Evolutionary conservation across 179 eudicot genomes (phyloP), one percentile per base, ranked within the genome.

Genomic region (Actinidia chinensis): DNA sequence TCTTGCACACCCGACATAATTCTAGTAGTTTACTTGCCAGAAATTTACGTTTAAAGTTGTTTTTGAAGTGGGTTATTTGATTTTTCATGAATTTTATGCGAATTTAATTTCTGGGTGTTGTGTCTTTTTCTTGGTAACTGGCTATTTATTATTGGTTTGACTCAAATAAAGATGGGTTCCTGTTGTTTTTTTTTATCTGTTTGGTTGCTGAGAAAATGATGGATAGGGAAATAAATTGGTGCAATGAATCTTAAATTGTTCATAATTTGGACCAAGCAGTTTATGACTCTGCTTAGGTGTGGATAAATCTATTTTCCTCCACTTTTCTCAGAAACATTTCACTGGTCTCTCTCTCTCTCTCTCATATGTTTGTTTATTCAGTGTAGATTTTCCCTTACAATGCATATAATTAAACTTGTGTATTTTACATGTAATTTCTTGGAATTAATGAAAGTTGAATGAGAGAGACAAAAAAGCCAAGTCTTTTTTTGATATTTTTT

Each of bases 71-170:
- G 54, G 6, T 51, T 28, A 28, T 46, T 28, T 6, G 44, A 28
- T 75, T 46, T 68, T 23, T 14, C 65, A 14, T 74, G 43, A 70
- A 46, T 6, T 56, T 68, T 23, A 15, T 17, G 36, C 68, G 43
- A 58, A 55, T 74, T 79, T 18, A 14, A 11, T 68, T 66, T 74
- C 68, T 74, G 82, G 82, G 82, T 66, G 48, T 44, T 67, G 58
- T n/a, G 6, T 12, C 65, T 11, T 47, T 65, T 79, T 74, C 68
- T 7, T 28, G 44, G 23, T 20, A 42, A 42, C 36, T 23, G 54
- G 20, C 40, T 23, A n/a, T 50, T 47, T 76, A 14, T 47, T 76
- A 14, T 50, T 33, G 18, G 59, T 17, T 76, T 66, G 79, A 40
- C 79, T 66, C 36, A 47, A n/a, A 15, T 20, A 12, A 15, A 68